Evolutionary conservation across 306 rosid species (phyloP).

Genomic region (Glycyrrhiza uralensis): DNA sequence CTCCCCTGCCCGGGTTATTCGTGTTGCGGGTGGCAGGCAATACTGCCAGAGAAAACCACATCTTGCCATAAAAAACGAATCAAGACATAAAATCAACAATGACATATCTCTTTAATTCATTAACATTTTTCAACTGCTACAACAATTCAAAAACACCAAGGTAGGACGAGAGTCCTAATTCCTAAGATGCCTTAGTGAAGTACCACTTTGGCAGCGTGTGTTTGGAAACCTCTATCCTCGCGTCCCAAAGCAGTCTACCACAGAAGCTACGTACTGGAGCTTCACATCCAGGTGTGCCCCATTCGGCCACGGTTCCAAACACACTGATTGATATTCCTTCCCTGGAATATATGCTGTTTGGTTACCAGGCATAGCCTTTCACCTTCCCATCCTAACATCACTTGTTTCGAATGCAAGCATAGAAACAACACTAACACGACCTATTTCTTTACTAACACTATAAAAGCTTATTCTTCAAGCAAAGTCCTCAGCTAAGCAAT

Average conservation of each 20-base stretch:
- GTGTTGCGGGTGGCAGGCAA: constrained; percentile 44
- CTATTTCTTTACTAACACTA: neutral
- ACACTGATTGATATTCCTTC: neutral
- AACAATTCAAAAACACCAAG: neutral
- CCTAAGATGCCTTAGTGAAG: neutral
- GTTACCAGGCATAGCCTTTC: neutral
- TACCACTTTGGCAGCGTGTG: too few relatives aligned
- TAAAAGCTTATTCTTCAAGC: neutral
- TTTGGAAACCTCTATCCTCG: too few relatives aligned
- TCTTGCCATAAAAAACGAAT: constrained; percentile 32
- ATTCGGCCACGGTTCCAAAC: too few relatives aligned
- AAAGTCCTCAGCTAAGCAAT: neutral
- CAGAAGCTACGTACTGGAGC: too few relatives aligned
- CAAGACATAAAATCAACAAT: constrained; percentile 32
- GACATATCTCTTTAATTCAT: constrained; percentile 12
- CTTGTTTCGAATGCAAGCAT: neutral
- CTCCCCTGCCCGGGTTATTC: constrained; percentile 41
- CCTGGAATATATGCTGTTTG: neutral
- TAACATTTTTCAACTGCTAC: neutral
- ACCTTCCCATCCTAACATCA: neutral
- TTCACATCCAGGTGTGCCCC: too few relatives aligned
- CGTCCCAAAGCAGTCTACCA: too few relatives aligned
- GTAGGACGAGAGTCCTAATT: neutral
- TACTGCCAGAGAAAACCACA: constrained; percentile 46
- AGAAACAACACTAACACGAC: neutral